Evolutionary conservation across 768 basidiomycete species (phyloP).

Genomic region (Suillus variegatus): DNA sequence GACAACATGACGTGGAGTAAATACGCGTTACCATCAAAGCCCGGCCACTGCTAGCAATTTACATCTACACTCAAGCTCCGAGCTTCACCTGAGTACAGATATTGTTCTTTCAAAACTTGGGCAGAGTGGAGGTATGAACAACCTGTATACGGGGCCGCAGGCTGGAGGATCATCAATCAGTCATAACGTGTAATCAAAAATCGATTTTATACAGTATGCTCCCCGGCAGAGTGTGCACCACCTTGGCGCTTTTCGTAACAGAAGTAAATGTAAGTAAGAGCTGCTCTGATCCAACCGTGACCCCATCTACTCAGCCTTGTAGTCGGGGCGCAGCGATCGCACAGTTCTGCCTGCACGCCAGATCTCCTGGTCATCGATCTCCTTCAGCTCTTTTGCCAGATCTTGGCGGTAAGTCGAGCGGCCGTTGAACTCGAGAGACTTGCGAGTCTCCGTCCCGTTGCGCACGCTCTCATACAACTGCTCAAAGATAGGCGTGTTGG

Average conservation of each 20-base stretch:
- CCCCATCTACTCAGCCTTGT: constrained; percentile 58
- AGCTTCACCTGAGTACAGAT: not conserved
- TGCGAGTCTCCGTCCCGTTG: constrained; percentile 96
- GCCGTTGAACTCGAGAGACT: constrained; percentile 94
- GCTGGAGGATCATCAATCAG: not conserved
- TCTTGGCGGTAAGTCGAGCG: constrained; percentile 91
- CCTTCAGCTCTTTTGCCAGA: constrained; percentile 87
- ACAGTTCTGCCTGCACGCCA: constrained; percentile 97
- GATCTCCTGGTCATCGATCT: constrained; percentile 98
- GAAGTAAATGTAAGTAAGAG: constrained; percentile 9
- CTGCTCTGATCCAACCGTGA: not conserved
- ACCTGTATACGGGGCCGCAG: not conserved
- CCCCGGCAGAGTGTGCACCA: constrained; percentile 22
- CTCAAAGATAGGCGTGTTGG: constrained; percentile 94
- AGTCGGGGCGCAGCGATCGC: constrained; percentile 83
- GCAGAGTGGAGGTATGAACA: not conserved
- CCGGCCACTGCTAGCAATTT: not conserved
- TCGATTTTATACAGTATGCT: constrained; percentile 21
- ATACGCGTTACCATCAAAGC: not conserved
- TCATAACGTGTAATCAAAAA: not conserved
- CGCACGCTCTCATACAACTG: constrained; percentile 91
- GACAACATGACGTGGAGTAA: not conserved
- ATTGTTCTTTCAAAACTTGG: not conserved
- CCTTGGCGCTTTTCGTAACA: constrained; percentile 20
- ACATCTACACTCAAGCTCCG: not conserved